Base-by-base conservation (phyloP, 169 alveolate genomes). In the Eimeria sp. region DNA sequence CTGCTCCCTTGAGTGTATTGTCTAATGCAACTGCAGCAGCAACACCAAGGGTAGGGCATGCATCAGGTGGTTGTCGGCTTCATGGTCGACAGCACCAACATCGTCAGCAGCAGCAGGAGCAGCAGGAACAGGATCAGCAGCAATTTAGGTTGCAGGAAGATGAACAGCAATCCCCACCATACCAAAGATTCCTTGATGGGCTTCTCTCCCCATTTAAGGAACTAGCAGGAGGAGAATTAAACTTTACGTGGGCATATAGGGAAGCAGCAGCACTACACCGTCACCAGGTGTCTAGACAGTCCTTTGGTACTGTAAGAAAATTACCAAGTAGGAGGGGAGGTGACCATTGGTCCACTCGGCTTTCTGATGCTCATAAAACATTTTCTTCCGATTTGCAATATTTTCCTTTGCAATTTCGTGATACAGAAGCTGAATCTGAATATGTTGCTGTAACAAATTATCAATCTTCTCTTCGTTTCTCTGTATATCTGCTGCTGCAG, bases 201-300 rank as follows among this genome's bases (percentile, higher is more conserved):
- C 83, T 93, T 3, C 75, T 72, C 22, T 67, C 96, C 7, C 91
- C 96, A 51, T 95, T 95, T 84, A 14, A 54, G 20, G 89, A 80
- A 22, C 89, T 80, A 1, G 89, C 70, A 20, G 89, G 89, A 16
- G 89, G 89, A 18, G 89, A 80, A 70, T 54, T 80, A 25, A 80
- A 80, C 25, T 80, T 80, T 47, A 16, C 70, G 14, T 80, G 89
- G 89, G 89, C 89, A 0, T 80, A 80, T 54, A 80, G 58, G 47
- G 89, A 80, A 47, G 89, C 89, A 13, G 47, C 89, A 49, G 89
- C 89, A 4, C 45, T 51, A 22, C 89, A 80, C 27, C 67, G 67
- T 18, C 58, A 27, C 25, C 51, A 47, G 67, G 49, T 45, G 40
- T 80, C 89, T 47, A 25, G 43, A 51, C 45, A 45, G n/a, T 40